Evolutionary conservation across 2,329 filamentous ascomycete genomes (phyloP).

Genomic region (Botrytis squamosa): DNA sequence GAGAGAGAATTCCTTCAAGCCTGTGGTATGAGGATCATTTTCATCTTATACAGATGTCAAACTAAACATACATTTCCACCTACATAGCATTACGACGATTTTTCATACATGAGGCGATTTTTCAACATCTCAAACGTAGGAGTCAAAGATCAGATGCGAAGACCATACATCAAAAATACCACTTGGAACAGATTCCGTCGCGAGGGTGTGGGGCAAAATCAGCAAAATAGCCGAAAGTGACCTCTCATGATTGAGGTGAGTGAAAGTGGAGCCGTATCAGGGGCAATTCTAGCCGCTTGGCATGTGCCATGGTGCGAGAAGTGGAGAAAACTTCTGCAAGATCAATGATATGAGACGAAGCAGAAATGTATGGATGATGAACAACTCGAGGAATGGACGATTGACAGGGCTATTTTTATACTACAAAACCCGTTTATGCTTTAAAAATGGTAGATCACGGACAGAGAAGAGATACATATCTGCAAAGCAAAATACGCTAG

Average conservation of each 20-base stretch:
- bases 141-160: conserved; percentile 1
- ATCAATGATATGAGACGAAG: conserved; percentile 7
- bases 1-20: neutral
- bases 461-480: neutral
- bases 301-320: conserved; percentile 1
- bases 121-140: conserved; percentile 9
- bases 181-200: conserved; percentile 11
- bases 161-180: neutral
- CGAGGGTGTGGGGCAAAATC: neutral
- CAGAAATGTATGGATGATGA: conserved; percentile 9
- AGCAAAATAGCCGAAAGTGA: conserved; percentile 8
- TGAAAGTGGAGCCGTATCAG: conserved; percentile 6
- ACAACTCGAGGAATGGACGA: neutral
- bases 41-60: conserved; percentile 3
- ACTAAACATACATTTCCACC: neutral
- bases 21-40: neutral
- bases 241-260: neutral
- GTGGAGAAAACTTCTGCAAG: neutral
- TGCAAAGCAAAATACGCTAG: neutral
- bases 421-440: neutral
- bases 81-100: neutral
- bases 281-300: conserved; percentile 10
- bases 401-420: conserved; percentile 6
- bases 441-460: neutral
- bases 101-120: conserved; percentile 9